Conservation (phyloP, 805 yeast species). For the Candida xiaguanensis region DNA sequence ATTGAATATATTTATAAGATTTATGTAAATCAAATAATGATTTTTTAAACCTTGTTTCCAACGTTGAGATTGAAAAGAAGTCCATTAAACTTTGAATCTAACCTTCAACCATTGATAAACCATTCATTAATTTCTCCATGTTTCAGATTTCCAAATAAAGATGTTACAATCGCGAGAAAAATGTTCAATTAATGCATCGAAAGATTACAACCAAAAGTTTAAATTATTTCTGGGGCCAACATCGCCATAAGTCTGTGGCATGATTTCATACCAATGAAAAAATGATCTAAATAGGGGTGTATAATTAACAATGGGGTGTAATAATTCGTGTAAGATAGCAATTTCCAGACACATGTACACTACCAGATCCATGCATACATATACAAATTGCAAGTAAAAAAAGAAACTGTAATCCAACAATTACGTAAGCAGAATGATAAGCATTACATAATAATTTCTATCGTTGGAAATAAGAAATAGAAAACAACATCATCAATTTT, state of each 20-base stretch:
- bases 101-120: not conserved
- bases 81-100: conserved; percentile 6
- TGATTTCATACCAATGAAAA: no score
- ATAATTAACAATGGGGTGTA: not conserved
- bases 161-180: conserved; percentile 3
- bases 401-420: not conserved
- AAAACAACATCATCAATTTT: conserved; percentile 1
- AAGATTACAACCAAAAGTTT: no score
- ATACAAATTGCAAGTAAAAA: not conserved
- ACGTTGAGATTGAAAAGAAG: conserved; percentile 10
- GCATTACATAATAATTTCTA: not conserved
- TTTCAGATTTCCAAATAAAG: conserved; percentile 7
- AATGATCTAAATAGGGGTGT: no score
- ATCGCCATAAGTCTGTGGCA: no score
- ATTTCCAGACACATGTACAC: not conserved
- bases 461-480: no score
- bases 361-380: not conserved
- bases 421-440: not conserved
- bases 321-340: not conserved
- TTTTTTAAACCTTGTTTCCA: conserved; percentile 15
- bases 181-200: not conserved
- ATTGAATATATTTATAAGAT: conserved; percentile 41
- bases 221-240: no score
- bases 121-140: no score
- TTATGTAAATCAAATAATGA: conserved; percentile 38